Evolutionary conservation across 345 rosid species (phyloP), one percentile per base, ranked within the genome.

Genomic region (Litchi chinensis): DNA sequence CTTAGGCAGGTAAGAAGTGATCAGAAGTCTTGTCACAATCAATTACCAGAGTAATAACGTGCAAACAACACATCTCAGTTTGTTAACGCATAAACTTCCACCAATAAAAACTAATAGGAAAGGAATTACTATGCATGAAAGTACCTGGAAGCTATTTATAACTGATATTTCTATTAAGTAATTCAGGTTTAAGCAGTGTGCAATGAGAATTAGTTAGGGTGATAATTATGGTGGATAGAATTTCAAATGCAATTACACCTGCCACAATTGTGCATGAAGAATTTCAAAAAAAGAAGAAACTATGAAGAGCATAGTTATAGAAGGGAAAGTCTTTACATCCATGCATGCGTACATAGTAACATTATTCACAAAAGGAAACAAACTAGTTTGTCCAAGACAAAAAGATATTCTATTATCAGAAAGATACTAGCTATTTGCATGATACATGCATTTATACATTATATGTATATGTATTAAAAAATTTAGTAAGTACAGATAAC

Each of bases 1-100:
- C 71, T 65, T 16, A 12, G 75, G 6, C 59, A 74, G 69, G 68
- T 28, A 67, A 50, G 43, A 62, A 18, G 10, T 37, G 70, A 11
- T 48, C 71, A 62, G 15, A 66, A 52, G 37, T 39, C 24, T 43
- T 73, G 8, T 26, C 24, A 39, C 19, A 18, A 26, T 73, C 56
- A 63, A 32, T 32, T 65, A 24, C 41, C 24, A 18, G 10, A 44
- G 13, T 16, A 62, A 57, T 15, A 16, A 43, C 26, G 19, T 26
- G 12, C 19, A 64, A 64, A 10, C 6, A 64, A 63, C 46, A 63
- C 5, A 24, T 44, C 48, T 16, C 57, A 32, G 32, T 22, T 21
- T 68, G 5, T 59, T n/a, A 12, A 65, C 5, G 64, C 15, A 24
- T 67, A 54, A 39, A 68, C 73, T 21, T 50, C 54, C 10, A 21